These are phyloP conservation scores for Hydnomerulius pinastri DNA, from an alignment of 768 basidiomycete genomes.

Conservation along the genomic window DNA sequence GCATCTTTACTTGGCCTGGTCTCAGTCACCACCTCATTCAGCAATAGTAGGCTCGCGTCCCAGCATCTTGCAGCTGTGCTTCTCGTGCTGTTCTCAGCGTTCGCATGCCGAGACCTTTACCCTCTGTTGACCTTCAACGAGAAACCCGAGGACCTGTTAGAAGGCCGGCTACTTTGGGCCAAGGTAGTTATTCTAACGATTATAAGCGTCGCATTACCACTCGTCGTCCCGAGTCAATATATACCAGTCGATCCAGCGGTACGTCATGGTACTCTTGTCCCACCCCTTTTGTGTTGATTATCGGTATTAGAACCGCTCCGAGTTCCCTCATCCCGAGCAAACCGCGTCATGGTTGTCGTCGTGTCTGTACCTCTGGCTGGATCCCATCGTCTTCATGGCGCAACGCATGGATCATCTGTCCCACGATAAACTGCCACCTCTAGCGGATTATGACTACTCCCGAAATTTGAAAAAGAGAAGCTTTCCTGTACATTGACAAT, in stretches of 20 bases:
- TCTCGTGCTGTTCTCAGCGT: slow-evolving; percentile 49
- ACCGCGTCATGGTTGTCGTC: slow-evolving; percentile 38
- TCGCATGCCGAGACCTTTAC: slow-evolving; percentile 58
- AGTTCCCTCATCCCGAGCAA: slow-evolving; percentile 40
- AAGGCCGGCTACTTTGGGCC: slow-evolving; percentile 54
- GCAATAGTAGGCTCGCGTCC: slow-evolving; percentile 34
- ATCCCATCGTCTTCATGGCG: slow-evolving; percentile 48
- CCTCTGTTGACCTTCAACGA: slow-evolving; percentile 59
- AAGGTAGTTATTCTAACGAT: slow-evolving; percentile 49
- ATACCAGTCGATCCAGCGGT: slow-evolving; percentile 51
- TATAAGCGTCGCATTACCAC: slow-evolving; percentile 51
- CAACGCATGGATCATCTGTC: slow-evolving; percentile 46
- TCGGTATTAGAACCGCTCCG: slow-evolving; percentile 21
- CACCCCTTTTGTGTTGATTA: no score
- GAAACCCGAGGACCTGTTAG: slow-evolving; percentile 47
- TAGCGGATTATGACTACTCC: slow-evolving; percentile 49
- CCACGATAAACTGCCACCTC: slow-evolving; percentile 43
- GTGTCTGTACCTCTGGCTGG: slow-evolving; percentile 53
- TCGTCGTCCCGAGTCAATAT: slow-evolving; percentile 58
- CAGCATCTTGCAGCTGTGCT: slow-evolving; percentile 51
- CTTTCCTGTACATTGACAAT: slow-evolving; percentile 31
- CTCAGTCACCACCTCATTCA: slow-evolving; percentile 34
- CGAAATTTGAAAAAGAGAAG: slow-evolving; percentile 35
- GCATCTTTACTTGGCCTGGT: slow-evolving; percentile 41
- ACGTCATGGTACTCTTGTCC: background rate